Percentiles rank a stretch among this genome's conserved stretches.
These are phyloP conservation scores for Cyclotella choctawhatcheeana DNA, from an alignment of 108 stramenopile genomes.

Conservation along the genomic window DNA sequence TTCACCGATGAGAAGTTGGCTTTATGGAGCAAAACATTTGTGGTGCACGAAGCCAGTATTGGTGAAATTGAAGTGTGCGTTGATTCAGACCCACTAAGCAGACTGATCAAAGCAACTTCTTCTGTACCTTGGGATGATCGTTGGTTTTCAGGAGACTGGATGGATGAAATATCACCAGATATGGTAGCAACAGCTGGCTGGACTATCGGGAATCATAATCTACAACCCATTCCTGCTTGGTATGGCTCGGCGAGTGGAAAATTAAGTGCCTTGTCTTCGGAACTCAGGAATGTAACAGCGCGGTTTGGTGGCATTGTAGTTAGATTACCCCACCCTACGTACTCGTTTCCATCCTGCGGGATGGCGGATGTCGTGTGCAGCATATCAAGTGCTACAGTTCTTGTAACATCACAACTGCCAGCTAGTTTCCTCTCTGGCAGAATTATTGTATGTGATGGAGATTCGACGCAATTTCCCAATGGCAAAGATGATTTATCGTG, in stretches of 20 bases:
- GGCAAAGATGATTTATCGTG: conserved; percentile 71
- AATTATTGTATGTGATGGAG: conserved; percentile 53
- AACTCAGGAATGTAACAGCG: conserved; percentile 68
- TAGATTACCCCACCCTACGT: conserved; percentile 58
- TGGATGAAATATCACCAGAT: conserved; percentile 44
- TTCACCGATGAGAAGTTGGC: conserved; percentile 43
- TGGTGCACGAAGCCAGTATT: conserved; percentile 68
- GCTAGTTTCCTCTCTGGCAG: conserved; percentile 65
- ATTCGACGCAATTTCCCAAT: conserved; percentile 62
- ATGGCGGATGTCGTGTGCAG: conserved; percentile 51
- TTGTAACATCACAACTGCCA: conserved; percentile 70
- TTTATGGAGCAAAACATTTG: conserved; percentile 43
- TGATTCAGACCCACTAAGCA: conserved; percentile 45
- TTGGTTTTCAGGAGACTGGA: conserved; percentile 78
- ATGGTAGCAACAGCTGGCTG: conserved; percentile 46
- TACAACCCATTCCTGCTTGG: conserved; percentile 58
- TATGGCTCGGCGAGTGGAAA: conserved; percentile 53
- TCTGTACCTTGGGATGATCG: conserved; percentile 58
- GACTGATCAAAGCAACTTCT: conserved; percentile 41
- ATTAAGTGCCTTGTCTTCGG: conserved; percentile 61
- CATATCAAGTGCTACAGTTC: conserved; percentile 57
- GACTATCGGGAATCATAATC: conserved; percentile 48
- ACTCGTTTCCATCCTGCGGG: conserved; percentile 55
- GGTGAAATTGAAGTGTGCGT: conserved; percentile 64
- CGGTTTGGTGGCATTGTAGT: conserved; percentile 51